phyloP scores from a whole-genome alignment of 2,329 filamentous ascomycete species.

The Aspergillus clavatus region DNA sequence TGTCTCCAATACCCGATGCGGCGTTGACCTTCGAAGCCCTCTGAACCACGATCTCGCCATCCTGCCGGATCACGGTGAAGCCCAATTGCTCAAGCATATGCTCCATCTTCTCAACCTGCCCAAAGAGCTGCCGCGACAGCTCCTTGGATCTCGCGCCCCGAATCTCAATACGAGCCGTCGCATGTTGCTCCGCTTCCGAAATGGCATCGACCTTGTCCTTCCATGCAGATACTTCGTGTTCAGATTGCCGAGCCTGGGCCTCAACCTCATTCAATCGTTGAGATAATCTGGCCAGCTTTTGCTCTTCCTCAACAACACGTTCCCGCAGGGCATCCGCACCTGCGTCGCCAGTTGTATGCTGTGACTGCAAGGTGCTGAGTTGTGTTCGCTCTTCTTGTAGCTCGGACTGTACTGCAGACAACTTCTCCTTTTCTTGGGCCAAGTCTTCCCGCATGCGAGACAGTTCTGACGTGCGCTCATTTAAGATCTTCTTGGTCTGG shows the following conservation, averaged over 20 bases:
- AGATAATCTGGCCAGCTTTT: slow-evolving; percentile 60
- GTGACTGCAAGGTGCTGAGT: slow-evolving; percentile 61
- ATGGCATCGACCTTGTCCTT: slow-evolving; percentile 52
- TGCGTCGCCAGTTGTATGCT: slow-evolving; percentile 76
- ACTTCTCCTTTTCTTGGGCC: slow-evolving; percentile 45
- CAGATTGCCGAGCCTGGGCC: slow-evolving; percentile 68
- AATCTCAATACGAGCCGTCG: slow-evolving; percentile 57
- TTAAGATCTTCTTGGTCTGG: slow-evolving; percentile 49
- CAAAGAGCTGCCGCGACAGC: slow-evolving; percentile 74
- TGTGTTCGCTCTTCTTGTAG: slow-evolving; percentile 65
- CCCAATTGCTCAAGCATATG: slow-evolving; percentile 82
- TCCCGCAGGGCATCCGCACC: slow-evolving; percentile 74
- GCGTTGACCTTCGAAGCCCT: slow-evolving; percentile 57
- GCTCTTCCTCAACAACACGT: slow-evolving; percentile 70
- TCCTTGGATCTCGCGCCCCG: slow-evolving; percentile 73
- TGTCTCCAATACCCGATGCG: slow-evolving; percentile 33
- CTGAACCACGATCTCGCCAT: slow-evolving; percentile 68
- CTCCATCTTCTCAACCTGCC: slow-evolving; percentile 77
- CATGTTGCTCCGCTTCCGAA: slow-evolving; percentile 29
- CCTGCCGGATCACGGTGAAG: slow-evolving; percentile 71
- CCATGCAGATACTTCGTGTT: slow-evolving; percentile 67
- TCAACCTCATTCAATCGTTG: slow-evolving; percentile 70
- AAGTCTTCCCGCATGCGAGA: slow-evolving; percentile 54
- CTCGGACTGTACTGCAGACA: slow-evolving; percentile 46
- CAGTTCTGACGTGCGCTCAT: slow-evolving; percentile 49